Evolutionary conservation across 2,329 filamentous ascomycete genomes (phyloP), one percentile per base, ranked within the genome.

Genomic region (Colletotrichum sp.): DNA sequence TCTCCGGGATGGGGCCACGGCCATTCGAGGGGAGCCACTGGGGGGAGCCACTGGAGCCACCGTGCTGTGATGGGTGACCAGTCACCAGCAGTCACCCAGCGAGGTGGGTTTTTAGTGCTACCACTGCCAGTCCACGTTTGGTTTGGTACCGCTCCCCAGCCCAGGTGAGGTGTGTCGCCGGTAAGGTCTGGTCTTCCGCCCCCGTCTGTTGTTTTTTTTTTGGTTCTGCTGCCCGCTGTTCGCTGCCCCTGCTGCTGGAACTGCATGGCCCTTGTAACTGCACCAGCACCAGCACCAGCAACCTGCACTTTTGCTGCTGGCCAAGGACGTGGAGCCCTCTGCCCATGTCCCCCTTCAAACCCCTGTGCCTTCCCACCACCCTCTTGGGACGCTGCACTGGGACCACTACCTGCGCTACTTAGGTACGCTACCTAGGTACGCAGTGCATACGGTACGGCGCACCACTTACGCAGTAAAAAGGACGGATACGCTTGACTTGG

Each of bases 61-160:
- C n/a, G 63, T 69, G 73, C 73, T 76, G 63, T 68, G 39, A 59
- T 69, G 68, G 62, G 71, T 64, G n/a, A 66, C 61, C 62, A 65
- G 49, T 75, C 62, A 55, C 29, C 39, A 72, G 39, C 63, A 68
- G 29, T 76, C 70, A 63, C 69, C 57, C 69, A 68, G 73, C 57
- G 63, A 34, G 73, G 72, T 75, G 73, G 73, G 64, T 73, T 76
- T 69, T 65, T 68, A 69, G 73, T 76, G 73, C 57, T 73, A 73
- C 73, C 73, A 73, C 73, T 73, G 70, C 73, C 69, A 69, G 63
- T 69, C 57, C 70, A 69, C 22, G 69, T 73, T 76, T 76, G 63
- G 63, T 68, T 72, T 68, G 69, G 63, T 44, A 55, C 57, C 59
- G 55, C 25, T 63, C 19, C 6, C 27, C 29, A 32, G 29, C 19